Evolutionary conservation across 1,284 basidiomycete genomes (phyloP).

Genomic region (Erythrobasidium hasegawianum): DNA sequence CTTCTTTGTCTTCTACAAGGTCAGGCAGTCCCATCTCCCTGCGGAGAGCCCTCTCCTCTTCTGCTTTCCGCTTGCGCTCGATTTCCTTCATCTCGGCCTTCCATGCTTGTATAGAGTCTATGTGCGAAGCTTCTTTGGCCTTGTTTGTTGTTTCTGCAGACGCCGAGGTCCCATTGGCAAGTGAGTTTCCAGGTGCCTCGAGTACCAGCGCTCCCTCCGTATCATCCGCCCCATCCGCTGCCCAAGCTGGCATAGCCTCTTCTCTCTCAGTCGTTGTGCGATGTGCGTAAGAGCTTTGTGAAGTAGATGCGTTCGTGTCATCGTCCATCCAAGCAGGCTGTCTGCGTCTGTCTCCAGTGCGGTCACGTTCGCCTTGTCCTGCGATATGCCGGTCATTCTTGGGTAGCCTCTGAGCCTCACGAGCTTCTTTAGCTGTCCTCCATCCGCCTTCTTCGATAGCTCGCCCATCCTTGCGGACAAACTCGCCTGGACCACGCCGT

Average conservation of each 20-base stretch:
- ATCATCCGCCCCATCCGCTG: constrained; percentile 5
- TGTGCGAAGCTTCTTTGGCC: constrained; percentile 8
- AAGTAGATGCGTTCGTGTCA: too few relatives aligned
- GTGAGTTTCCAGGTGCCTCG: too few relatives aligned
- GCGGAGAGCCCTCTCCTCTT: constrained; percentile 21
- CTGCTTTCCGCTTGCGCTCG: constrained; percentile 18
- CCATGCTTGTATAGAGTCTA: constrained; percentile 35
- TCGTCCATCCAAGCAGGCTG: constrained; percentile 36
- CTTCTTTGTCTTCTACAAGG: not conserved
- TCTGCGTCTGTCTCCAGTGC: constrained; percentile 22
- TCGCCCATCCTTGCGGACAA: constrained; percentile 32
- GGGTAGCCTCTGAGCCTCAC: constrained; percentile 1
- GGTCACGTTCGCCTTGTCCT: not conserved
- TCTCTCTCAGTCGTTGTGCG: too few relatives aligned
- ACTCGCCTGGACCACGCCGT: constrained; percentile 19
- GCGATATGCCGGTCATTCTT: not conserved
- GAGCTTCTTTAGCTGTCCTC: constrained; percentile 15
- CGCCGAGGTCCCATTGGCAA: not conserved
- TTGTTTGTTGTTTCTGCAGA: not conserved
- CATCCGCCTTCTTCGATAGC: constrained; percentile 33
- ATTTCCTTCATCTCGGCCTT: constrained; percentile 36
- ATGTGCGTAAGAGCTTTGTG: too few relatives aligned
- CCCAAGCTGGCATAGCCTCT: constrained; percentile 20
- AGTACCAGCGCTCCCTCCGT: constrained; percentile 1
- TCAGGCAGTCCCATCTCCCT: constrained; percentile 33